Evolutionary conservation across 208 protist genomes (phyloP).

Genomic region (Leishmania arabica): DNA sequence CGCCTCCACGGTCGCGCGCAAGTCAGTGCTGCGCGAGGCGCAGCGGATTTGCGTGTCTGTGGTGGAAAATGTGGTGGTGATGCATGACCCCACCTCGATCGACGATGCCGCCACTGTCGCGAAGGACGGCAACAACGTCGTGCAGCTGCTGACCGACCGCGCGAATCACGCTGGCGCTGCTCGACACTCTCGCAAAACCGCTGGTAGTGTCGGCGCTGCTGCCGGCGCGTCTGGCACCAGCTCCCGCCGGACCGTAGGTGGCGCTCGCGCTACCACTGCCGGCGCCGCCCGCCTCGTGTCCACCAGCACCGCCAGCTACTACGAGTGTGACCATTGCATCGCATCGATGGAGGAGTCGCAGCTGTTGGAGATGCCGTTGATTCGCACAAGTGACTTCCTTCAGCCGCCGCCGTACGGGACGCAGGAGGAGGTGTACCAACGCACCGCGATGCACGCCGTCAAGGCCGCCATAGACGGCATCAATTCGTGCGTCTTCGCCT

Average conservation of each 20-base stretch:
- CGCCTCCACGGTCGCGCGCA: conserved; percentile 14
- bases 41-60: conserved; percentile 74
- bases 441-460: conserved; percentile 72
- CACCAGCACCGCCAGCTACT: conserved; percentile 69
- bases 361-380: conserved; percentile 64
- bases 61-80: conserved; percentile 70
- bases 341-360: conserved; percentile 62
- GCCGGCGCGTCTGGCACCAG: conserved; percentile 15
- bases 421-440: conserved; percentile 78
- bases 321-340: conserved; percentile 68
- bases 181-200: conserved; percentile 29
- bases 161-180: conserved; percentile 14
- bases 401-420: conserved; percentile 60
- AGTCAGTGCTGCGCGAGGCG: conserved; percentile 28
- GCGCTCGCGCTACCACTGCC: conserved; percentile 9
- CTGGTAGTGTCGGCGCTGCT: conserved; percentile 15
- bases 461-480: conserved; percentile 78
- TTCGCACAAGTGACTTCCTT: conserved; percentile 68
- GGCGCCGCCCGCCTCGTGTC: conserved; percentile 26
- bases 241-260: conserved; percentile 15
- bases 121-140: conserved; percentile 61
- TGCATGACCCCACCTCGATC: conserved; percentile 69
- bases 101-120: conserved; percentile 53
- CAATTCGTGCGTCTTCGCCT: conserved; percentile 46
- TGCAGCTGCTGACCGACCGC: conserved; percentile 60